Evolutionary conservation across 345 rosid species (phyloP).

Genomic region (Brassica juncea): DNA sequence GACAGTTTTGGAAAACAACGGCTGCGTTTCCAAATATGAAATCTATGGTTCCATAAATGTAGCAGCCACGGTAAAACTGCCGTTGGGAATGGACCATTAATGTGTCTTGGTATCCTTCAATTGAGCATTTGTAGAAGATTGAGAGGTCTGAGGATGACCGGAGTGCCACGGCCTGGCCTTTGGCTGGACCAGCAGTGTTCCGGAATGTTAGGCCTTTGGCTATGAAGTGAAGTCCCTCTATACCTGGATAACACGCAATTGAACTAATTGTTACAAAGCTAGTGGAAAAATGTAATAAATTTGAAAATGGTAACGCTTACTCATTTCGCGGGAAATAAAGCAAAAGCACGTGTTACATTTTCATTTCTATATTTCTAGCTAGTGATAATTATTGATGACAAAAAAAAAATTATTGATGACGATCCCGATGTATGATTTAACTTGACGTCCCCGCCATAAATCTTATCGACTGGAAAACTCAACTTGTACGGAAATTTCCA

Average conservation of each 20-base stretch:
- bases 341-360: not conserved
- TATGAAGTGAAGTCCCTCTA: constrained; percentile 62
- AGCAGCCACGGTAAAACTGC: constrained; percentile 80
- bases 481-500: not conserved
- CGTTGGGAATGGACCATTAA: constrained; percentile 78
- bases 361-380: not conserved
- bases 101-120: constrained; percentile 90
- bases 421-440: not conserved
- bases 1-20: constrained; percentile 72
- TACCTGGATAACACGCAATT: constrained; percentile 45
- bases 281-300: not conserved
- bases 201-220: constrained; percentile 40
- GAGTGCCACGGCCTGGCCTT: constrained; percentile 82
- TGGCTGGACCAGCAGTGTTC: constrained; percentile 39
- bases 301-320: not conserved
- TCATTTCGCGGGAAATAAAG: not conserved
- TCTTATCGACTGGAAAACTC: not conserved
- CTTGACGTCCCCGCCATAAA: not conserved
- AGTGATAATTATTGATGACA: not conserved
- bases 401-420: not conserved
- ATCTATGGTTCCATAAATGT: constrained; percentile 82
- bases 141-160: constrained; percentile 86
- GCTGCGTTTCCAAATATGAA: constrained; percentile 94
- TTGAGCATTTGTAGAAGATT: constrained; percentile 70
- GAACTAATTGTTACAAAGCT: not conserved